Evolutionary conservation across 257 asterid species (phyloP).

Genomic region (Osmanthus fragrans): DNA sequence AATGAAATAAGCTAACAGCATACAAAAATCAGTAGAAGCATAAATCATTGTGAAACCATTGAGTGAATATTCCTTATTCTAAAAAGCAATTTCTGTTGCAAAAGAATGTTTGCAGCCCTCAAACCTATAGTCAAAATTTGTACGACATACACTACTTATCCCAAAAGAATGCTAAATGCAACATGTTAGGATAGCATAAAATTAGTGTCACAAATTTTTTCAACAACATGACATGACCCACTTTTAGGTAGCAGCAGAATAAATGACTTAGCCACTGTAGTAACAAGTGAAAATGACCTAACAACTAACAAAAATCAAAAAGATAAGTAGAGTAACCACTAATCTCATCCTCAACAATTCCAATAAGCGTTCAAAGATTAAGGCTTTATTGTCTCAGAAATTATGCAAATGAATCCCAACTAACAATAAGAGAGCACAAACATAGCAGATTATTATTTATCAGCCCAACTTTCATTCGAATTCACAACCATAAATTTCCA

Average conservation of each 20-base stretch:
- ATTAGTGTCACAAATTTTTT: neutral
- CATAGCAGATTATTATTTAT: neutral
- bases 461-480: neutral
- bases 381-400: neutral
- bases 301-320: neutral
- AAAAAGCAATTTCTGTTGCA: conserved; percentile 3
- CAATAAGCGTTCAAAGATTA: neutral
- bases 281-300: neutral
- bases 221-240: neutral
- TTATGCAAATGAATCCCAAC: neutral
- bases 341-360: neutral
- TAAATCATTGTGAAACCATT: neutral
- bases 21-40: conserved; percentile 10
- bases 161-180: neutral
- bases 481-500: no score
- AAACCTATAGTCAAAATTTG: neutral
- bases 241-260: neutral
- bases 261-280: neutral
- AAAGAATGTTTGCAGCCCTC: neutral
- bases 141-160: neutral
- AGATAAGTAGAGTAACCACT: neutral
- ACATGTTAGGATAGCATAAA: neutral
- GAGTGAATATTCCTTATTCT: conserved; percentile 6
- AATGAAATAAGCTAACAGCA: neutral
- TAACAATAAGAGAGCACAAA: neutral